Evolutionary conservation across 2,329 filamentous ascomycete species (phyloP).

Genomic region (Hymenoscyphus linearis): DNA sequence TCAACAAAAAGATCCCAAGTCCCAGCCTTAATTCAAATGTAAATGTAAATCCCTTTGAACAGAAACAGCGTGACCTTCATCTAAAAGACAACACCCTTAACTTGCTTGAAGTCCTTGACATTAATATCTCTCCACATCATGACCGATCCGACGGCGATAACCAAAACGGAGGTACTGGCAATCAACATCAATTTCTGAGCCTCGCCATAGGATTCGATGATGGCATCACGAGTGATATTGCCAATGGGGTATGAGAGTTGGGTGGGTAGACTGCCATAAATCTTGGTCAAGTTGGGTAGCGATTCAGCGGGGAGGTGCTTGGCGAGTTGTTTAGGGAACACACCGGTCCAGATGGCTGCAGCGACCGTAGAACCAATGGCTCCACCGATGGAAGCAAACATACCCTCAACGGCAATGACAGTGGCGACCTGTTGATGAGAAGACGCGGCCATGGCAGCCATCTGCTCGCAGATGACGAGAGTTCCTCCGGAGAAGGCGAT

Average conservation of each 20-base stretch:
- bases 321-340: constrained; percentile 36
- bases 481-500: constrained; percentile 52
- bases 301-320: constrained; percentile 39
- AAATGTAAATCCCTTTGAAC: too few relatives aligned
- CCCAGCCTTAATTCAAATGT: too few relatives aligned
- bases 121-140: constrained; percentile 41
- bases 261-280: constrained; percentile 47
- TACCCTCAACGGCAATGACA: constrained; percentile 54
- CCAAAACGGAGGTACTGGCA: constrained; percentile 41
- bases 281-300: constrained; percentile 36
- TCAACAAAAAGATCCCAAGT: too few relatives aligned
- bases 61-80: not conserved
- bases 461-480: constrained; percentile 52
- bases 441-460: constrained; percentile 52
- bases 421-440: constrained; percentile 56
- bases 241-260: constrained; percentile 47
- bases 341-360: constrained; percentile 58
- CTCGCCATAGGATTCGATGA: constrained; percentile 52
- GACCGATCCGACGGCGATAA: constrained; percentile 35
- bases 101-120: constrained; percentile 39
- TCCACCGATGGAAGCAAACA: constrained; percentile 54
- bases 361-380: constrained; percentile 55
- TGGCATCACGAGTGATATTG: constrained; percentile 39
- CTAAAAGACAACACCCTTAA: constrained; percentile 34
- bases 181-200: constrained; percentile 46